A percentile compares a stretch with the other conserved stretches of the same genome.
phyloP scores from a whole-genome alignment of 192 early-diverging fungal genomes.

The Podila epigama region DNA sequence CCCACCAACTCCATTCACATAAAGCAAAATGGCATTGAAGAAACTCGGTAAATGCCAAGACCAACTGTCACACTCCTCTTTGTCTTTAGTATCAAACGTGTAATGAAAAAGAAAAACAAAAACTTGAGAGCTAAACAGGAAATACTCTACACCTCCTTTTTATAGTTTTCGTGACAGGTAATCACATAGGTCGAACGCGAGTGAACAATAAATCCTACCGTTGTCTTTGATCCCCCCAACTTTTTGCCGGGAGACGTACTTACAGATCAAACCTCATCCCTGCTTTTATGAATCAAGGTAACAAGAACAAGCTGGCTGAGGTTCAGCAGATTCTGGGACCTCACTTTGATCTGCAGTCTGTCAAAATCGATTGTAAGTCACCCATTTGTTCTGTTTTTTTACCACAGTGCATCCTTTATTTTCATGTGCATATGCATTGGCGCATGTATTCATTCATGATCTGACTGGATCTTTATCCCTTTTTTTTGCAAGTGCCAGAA shows the following conservation, averaged over 20 bases:
- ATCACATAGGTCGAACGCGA: too few relatives aligned
- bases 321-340: slow-evolving; percentile 81
- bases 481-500: slow-evolving; percentile 73
- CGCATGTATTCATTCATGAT: background rate
- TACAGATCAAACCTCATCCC: too few relatives aligned
- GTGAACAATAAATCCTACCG: too few relatives aligned
- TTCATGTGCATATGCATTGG: background rate
- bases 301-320: slow-evolving; percentile 94
- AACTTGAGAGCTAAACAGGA: too few relatives aligned
- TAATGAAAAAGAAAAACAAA: too few relatives aligned
- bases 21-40: background rate
- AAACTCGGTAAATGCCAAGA: slow-evolving; percentile 3
- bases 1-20: background rate
- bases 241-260: too few relatives aligned
- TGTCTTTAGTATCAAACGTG: too few relatives aligned
- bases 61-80: too few relatives aligned
- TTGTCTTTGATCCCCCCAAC: too few relatives aligned
- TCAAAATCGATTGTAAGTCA: slow-evolving; percentile 72
- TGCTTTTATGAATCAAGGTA: too few relatives aligned
- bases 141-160: too few relatives aligned
- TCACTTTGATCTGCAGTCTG: slow-evolving; percentile 69
- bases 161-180: slow-evolving; percentile 31
- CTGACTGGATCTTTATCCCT: background rate
- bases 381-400: background rate
- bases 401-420: background rate